Conservation (phyloP, 1,284 basidiomycete species). For the Cutaneotrichosporon curvatum region DNA sequence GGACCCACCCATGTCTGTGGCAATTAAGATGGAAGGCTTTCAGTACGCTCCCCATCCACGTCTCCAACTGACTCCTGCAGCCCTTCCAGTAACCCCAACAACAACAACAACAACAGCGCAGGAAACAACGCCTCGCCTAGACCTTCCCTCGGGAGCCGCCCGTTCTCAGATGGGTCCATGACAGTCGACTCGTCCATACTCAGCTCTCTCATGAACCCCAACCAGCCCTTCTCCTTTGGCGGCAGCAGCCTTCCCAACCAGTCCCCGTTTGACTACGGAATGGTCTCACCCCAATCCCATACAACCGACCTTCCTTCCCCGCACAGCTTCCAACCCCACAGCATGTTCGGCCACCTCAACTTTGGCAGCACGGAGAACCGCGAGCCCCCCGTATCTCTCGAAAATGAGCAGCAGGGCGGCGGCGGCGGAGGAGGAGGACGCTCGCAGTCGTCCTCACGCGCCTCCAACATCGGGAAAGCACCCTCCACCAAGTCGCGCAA, state of each 20-base stretch:
- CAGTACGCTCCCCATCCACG: slow-evolving; percentile 20
- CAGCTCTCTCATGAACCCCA: slow-evolving; percentile 23
- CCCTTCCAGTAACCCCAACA: background rate
- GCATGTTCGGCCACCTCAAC: slow-evolving; percentile 29
- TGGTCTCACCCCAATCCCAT: slow-evolving; percentile 25
- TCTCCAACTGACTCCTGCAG: background rate
- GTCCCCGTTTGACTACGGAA: slow-evolving; percentile 28
- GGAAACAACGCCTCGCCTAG: slow-evolving; percentile 9
- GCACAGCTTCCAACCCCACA: slow-evolving; percentile 26
- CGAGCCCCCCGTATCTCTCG: slow-evolving; percentile 25
- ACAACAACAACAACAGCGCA: background rate
- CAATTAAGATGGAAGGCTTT: slow-evolving; percentile 32
- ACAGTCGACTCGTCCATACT: slow-evolving; percentile 36
- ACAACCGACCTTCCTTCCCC: slow-evolving; percentile 17
- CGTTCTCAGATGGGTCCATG: slow-evolving; percentile 41
- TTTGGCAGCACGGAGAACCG: slow-evolving; percentile 29
- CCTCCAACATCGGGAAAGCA: slow-evolving; percentile 31
- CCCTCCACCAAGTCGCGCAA: slow-evolving; percentile 23
- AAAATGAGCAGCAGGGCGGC: slow-evolving; percentile 3
- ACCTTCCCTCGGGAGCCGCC: slow-evolving; percentile 28
- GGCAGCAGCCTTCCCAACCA: slow-evolving; percentile 8
- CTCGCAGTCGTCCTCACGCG: slow-evolving; percentile 29
- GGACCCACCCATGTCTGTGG: slow-evolving; percentile 13
- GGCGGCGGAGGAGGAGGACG: slow-evolving; percentile 13
- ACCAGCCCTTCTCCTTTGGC: slow-evolving; percentile 15